phyloP scores from a whole-genome alignment of 495 filamentous ascomycete genomes.

The Talaromyces borbonicus region DNA sequence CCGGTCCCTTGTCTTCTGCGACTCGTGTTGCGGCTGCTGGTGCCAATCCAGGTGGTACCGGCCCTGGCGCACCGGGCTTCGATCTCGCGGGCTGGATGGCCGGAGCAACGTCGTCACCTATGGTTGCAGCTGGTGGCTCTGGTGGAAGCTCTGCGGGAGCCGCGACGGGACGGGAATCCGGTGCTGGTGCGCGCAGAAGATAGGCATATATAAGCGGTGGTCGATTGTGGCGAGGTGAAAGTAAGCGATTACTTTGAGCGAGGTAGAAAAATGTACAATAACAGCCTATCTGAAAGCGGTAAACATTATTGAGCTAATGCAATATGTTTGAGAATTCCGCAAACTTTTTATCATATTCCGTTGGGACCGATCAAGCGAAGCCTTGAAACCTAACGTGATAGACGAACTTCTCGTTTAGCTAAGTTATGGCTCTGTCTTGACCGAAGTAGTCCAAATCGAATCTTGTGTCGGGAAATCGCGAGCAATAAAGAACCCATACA shows the following conservation, averaged over 20 bases:
- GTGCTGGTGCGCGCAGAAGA: constrained; percentile 20
- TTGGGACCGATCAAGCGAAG: too few species aligned
- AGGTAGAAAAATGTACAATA: background rate
- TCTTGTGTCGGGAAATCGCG: constrained; percentile 38
- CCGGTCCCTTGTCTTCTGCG: constrained; percentile 48
- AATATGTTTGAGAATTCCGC: too few species aligned
- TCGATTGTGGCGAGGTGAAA: background rate
- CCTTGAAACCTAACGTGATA: constrained; percentile 40
- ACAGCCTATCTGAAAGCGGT: too few species aligned
- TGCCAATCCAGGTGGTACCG: constrained; percentile 19
- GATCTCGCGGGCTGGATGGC: constrained; percentile 84
- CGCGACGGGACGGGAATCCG: constrained; percentile 28
- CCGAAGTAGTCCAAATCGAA: constrained; percentile 31
- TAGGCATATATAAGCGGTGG: background rate
- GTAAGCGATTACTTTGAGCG: too few species aligned
- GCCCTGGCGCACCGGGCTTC: constrained; percentile 56
- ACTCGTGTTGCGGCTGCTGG: constrained; percentile 29
- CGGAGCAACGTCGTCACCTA: constrained; percentile 22
- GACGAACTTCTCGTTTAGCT: constrained; percentile 27
- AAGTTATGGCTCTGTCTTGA: constrained; percentile 29
- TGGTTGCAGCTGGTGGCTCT: constrained; percentile 15
- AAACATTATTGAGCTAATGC: too few species aligned
- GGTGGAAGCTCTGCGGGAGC: too few species aligned
- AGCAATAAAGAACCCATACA: constrained; percentile 34
- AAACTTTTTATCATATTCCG: too few species aligned